phyloP scores from a whole-genome alignment of 2,329 filamentous ascomycete genomes.

The Colletotrichum kahawae region DNA sequence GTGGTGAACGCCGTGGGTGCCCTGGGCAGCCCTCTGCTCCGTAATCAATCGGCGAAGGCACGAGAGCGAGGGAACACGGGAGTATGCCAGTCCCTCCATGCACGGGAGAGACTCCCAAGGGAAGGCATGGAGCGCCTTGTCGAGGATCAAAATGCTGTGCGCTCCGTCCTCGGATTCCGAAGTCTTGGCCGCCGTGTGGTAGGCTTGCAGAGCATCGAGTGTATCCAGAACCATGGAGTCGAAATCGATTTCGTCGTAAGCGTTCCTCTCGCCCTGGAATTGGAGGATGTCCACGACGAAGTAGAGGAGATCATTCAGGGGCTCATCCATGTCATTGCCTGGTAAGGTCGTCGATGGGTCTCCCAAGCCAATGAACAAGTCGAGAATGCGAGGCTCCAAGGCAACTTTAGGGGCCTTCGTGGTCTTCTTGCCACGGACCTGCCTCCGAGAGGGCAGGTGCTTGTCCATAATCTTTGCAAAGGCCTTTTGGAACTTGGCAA shows the following conservation, averaged over 20 bases:
- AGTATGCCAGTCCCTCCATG: slow-evolving; percentile 79
- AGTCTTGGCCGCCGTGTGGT: slow-evolving; percentile 63
- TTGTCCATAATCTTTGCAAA: slow-evolving; percentile 83
- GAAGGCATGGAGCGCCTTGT: slow-evolving; percentile 88
- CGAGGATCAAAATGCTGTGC: slow-evolving; percentile 88
- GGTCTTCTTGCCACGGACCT: slow-evolving; percentile 60
- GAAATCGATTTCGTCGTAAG: slow-evolving; percentile 97
- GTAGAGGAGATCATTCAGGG: slow-evolving; percentile 90
- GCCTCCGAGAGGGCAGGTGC: slow-evolving; percentile 82
- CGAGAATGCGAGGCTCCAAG: slow-evolving; percentile 70
- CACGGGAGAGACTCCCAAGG: slow-evolving; percentile 97
- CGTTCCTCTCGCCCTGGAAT: slow-evolving; percentile 94
- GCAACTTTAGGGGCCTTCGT: slow-evolving; percentile 47
- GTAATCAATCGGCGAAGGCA: slow-evolving; percentile 79
- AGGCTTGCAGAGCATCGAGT: slow-evolving; percentile 80
- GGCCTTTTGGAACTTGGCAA: slow-evolving; percentile 77
- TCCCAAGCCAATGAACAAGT: slow-evolving; percentile 87
- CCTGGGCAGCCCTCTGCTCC: slow-evolving; percentile 39
- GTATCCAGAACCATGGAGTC: slow-evolving; percentile 89
- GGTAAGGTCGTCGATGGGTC: slow-evolving; percentile 64
- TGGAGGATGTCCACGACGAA: slow-evolving; percentile 96
- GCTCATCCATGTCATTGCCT: slow-evolving; percentile 80
- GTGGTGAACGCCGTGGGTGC: not conserved
- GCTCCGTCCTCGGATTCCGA: slow-evolving; percentile 46
- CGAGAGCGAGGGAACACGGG: slow-evolving; percentile 84